These are phyloP conservation scores for Incumbomyces delicatus DNA, from an alignment of 2,329 filamentous ascomycete genomes.

Conservation along the genomic window DNA sequence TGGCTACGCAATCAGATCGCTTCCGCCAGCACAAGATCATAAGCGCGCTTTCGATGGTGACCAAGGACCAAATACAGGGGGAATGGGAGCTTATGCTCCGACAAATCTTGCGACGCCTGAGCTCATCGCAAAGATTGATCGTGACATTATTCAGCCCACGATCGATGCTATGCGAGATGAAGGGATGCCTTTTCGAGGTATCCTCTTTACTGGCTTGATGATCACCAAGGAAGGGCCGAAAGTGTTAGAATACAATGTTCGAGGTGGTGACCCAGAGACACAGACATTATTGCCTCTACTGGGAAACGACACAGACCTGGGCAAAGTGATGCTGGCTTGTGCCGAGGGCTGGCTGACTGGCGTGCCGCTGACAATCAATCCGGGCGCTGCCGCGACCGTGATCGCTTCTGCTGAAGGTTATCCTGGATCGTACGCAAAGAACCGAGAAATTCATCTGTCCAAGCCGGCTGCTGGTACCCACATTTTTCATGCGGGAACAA, in stretches of 20 bases:
- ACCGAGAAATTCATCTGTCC: conserved; percentile 51
- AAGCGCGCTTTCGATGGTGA: conserved; percentile 91
- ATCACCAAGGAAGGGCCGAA: conserved; percentile 72
- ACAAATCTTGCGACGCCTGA: conserved; percentile 67
- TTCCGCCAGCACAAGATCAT: conserved; percentile 92
- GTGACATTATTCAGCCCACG: conserved; percentile 77
- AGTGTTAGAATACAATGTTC: conserved; percentile 85
- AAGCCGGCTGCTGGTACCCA: conserved; percentile 50
- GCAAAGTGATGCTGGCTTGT: conserved; percentile 80
- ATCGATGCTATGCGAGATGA: conserved; percentile 81
- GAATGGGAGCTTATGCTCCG: conserved; percentile 96
- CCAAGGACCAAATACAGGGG: conserved; percentile 84
- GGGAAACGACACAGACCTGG: conserved; percentile 68
- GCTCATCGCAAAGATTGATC: conserved; percentile 68
- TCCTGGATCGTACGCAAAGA: conserved; percentile 75
- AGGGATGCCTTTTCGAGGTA: conserved; percentile 57
- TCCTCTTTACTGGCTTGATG: conserved; percentile 88
- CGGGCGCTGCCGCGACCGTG: conserved; percentile 74
- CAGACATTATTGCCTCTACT: conserved; percentile 70
- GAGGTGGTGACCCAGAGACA: conserved; percentile 86
- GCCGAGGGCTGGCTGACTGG: conserved; percentile 63
- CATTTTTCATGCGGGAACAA: conserved; percentile 90
- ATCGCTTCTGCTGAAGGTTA: conserved; percentile 92
- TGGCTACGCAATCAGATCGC: conserved; percentile 68
- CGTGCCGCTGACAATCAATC: conserved; percentile 57